These are phyloP conservation scores for Onygenales sp. DNA, from an alignment of 2,329 filamentous ascomycete genomes.

Conservation along the genomic window DNA sequence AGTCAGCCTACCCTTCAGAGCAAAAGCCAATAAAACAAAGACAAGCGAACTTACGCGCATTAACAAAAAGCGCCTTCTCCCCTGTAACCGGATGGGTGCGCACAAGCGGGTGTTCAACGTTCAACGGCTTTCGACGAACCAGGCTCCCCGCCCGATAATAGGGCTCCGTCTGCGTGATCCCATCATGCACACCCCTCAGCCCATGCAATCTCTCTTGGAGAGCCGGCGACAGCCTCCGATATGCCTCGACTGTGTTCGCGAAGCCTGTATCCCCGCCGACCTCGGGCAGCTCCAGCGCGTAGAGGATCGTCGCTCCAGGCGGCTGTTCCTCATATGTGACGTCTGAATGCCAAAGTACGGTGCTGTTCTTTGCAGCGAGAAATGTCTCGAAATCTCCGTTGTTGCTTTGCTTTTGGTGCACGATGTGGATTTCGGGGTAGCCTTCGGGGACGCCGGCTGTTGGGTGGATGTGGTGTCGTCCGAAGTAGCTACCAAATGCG, in stretches of 20 bases:
- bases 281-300: constrained; percentile 68
- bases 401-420: constrained; percentile 62
- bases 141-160: constrained; percentile 59
- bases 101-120: constrained; percentile 65
- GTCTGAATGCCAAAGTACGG: constrained; percentile 82
- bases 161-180: constrained; percentile 63
- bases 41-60: constrained; percentile 60
- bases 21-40: neutral
- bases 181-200: constrained; percentile 42
- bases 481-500: constrained; percentile 65
- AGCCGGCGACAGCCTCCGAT: constrained; percentile 66
- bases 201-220: constrained; percentile 76
- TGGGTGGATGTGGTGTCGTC: constrained; percentile 72
- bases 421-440: constrained; percentile 68
- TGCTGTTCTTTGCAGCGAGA: constrained; percentile 63
- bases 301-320: constrained; percentile 81
- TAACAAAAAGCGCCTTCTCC: constrained; percentile 75
- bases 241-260: constrained; percentile 68
- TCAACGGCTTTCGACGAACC: constrained; percentile 65
- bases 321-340: constrained; percentile 83
- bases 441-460: constrained; percentile 66
- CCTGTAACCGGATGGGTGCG: constrained; percentile 77
- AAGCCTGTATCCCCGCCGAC: constrained; percentile 82
- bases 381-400: constrained; percentile 49
- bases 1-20: neutral